phyloP scores from a whole-genome alignment of 805 yeast species.

The Pichia pseudocactophila region DNA sequence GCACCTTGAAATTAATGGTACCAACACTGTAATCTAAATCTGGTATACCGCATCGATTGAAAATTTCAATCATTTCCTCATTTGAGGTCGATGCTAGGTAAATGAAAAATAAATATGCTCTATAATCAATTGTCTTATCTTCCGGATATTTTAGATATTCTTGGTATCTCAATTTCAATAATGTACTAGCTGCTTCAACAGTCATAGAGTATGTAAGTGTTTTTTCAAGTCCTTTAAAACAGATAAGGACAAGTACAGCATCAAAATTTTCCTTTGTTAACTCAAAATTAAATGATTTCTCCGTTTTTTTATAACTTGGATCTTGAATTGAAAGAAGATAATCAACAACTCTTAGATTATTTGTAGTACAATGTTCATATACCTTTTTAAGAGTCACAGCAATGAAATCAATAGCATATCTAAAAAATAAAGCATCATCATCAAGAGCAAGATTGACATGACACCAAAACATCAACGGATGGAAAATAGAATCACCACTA shows the following conservation, averaged over 20 bases:
- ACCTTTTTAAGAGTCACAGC: slow-evolving; percentile 29
- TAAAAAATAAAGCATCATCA: slow-evolving; percentile 23
- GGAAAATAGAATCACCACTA: slow-evolving; percentile 35
- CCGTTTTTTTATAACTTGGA: slow-evolving; percentile 34
- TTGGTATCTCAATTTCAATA: slow-evolving; percentile 35
- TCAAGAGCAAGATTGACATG: slow-evolving; percentile 19
- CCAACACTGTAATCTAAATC: slow-evolving; percentile 26
- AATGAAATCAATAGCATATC: slow-evolving; percentile 28
- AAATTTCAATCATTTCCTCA: slow-evolving; percentile 25
- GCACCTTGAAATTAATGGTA: slow-evolving; percentile 29
- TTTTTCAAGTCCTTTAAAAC: slow-evolving; percentile 49
- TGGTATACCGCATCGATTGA: slow-evolving; percentile 28
- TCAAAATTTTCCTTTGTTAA: slow-evolving; percentile 42
- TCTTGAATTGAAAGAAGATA: slow-evolving; percentile 30
- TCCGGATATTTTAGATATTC: slow-evolving; percentile 19
- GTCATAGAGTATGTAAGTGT: slow-evolving; percentile 49
- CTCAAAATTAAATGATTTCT: slow-evolving; percentile 30
- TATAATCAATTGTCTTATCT: slow-evolving; percentile 9
- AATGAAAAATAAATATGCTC: slow-evolving; percentile 24
- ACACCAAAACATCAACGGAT: slow-evolving; percentile 43
- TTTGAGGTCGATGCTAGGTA: slow-evolving; percentile 30
- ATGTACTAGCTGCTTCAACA: slow-evolving; percentile 32
- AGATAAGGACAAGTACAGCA: slow-evolving; percentile 36
- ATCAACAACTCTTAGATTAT: slow-evolving; percentile 23
- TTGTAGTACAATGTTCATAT: slow-evolving; percentile 24